phyloP scores from a whole-genome alignment of 805 yeast species.

The Henningerozyma blattae region DNA sequence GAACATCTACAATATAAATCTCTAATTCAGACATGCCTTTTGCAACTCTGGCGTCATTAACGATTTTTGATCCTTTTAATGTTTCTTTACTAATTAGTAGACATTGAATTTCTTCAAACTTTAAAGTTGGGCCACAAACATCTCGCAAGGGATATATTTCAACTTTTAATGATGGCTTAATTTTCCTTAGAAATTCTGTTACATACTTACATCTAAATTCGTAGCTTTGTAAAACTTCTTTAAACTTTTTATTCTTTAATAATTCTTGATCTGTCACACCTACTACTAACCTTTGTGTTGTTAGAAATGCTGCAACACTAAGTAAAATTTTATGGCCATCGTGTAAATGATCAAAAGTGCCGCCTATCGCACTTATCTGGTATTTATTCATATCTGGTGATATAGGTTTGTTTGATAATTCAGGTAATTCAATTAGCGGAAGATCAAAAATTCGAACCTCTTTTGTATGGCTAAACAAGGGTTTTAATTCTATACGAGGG shows the following conservation, averaged over 20 bases:
- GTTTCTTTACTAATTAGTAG: slow-evolving; percentile 78
- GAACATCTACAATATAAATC: slow-evolving; percentile 44
- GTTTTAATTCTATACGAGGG: neutral
- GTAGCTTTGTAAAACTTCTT: slow-evolving; percentile 50
- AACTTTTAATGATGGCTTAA: slow-evolving; percentile 35
- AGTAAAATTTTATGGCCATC: slow-evolving; percentile 87
- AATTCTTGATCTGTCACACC: slow-evolving; percentile 77
- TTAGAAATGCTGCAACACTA: slow-evolving; percentile 55
- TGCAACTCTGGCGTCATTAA: slow-evolving; percentile 52
- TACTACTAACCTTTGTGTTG: slow-evolving; percentile 45
- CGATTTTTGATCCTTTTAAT: slow-evolving; percentile 53
- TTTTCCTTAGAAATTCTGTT: slow-evolving; percentile 33
- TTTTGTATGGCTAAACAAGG: slow-evolving; percentile 1
- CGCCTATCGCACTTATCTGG: slow-evolving; percentile 62
- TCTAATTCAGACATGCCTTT: slow-evolving; percentile 41
- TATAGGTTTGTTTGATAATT: neutral
- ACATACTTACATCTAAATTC: slow-evolving; percentile 39
- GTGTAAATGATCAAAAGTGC: slow-evolving; percentile 94
- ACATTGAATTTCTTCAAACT: slow-evolving; percentile 59
- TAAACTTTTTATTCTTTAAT: slow-evolving; percentile 61
- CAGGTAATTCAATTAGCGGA: neutral
- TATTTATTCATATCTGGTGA: slow-evolving; percentile 15
- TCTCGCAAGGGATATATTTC: slow-evolving; percentile 61
- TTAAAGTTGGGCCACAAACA: slow-evolving; percentile 89
- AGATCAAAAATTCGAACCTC: neutral